phyloP scores from a whole-genome alignment of 257 asterid genomes.

The Fraxinus cuspidata region DNA sequence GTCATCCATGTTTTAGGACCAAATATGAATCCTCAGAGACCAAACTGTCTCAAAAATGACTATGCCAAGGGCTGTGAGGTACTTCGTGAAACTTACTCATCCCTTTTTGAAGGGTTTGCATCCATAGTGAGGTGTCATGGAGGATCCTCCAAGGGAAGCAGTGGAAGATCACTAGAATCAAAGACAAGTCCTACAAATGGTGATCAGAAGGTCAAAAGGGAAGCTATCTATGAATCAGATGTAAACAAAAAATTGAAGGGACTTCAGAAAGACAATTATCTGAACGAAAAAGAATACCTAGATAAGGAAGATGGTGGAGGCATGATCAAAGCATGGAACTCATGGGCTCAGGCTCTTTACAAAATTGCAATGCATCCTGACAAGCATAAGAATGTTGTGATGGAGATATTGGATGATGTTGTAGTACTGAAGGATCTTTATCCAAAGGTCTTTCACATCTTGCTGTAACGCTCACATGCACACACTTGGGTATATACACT shows the following conservation, averaged over 20 bases:
- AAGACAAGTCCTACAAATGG: conserved; percentile 27
- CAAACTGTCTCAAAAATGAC: conserved; percentile 73
- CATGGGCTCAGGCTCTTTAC: conserved; percentile 75
- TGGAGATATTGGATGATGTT: conserved; percentile 62
- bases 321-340: conserved; percentile 49
- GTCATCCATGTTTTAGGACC: conserved; percentile 97
- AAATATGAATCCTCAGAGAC: conserved; percentile 90
- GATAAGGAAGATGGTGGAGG: conserved; percentile 28
- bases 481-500: not conserved
- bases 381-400: conserved; percentile 44
- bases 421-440: conserved; percentile 83
- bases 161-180: conserved; percentile 22
- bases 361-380: conserved; percentile 77
- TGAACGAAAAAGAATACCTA: conserved; percentile 15
- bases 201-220: conserved; percentile 62
- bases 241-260: conserved; percentile 54
- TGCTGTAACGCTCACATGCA: not conserved
- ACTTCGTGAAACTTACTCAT: conserved; percentile 79
- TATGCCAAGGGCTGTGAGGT: conserved; percentile 68
- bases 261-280: conserved; percentile 32
- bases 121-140: conserved; percentile 42
- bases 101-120: conserved; percentile 79
- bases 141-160: conserved; percentile 18
- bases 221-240: conserved; percentile 39
- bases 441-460: conserved; percentile 71